Evolutionary conservation across 768 basidiomycete genomes (phyloP).

Genomic region (Termitomyces sp.): DNA sequence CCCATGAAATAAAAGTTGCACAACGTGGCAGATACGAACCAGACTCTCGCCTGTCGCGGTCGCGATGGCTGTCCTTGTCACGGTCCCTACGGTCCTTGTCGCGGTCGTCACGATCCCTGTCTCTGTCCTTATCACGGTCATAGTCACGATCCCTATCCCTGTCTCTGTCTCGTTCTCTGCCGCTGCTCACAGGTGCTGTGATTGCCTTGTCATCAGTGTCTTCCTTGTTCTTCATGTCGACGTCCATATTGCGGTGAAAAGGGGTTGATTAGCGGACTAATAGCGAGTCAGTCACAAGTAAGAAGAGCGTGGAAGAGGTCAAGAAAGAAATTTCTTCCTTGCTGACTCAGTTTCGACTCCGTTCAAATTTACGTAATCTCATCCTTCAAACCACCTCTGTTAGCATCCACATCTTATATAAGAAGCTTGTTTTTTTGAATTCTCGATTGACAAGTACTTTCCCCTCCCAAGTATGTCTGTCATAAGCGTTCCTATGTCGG

Average conservation of each 20-base stretch:
- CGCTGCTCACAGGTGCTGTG: constrained; percentile 29
- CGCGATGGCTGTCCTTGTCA: constrained; percentile 43
- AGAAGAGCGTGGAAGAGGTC: background rate
- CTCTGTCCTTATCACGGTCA: constrained; percentile 25
- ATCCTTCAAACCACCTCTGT: no score
- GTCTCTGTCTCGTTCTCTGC: constrained; percentile 40
- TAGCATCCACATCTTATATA: background rate
- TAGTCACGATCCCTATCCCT: constrained; percentile 36
- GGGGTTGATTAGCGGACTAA: constrained; percentile 1
- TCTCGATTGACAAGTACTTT: background rate
- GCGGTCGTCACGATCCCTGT: constrained; percentile 32
- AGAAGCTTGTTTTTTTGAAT: background rate
- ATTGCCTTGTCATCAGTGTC: constrained; percentile 60
- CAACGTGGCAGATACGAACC: constrained; percentile 29
- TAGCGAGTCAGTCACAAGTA: constrained; percentile 3
- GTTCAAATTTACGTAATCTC: background rate
- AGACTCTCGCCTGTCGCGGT: constrained; percentile 49
- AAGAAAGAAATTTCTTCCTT: constrained; percentile 3
- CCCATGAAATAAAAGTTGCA: background rate
- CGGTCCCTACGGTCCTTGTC: constrained; percentile 32
- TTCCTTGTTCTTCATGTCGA: constrained; percentile 78
- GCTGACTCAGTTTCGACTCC: constrained; percentile 3
- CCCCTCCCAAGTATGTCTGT: background rate
- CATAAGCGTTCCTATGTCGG: background rate
- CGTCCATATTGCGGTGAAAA: constrained; percentile 48